Evolutionary conservation across 768 basidiomycete genomes (phyloP).

Genomic region (Panaeolus papilionaceus): DNA sequence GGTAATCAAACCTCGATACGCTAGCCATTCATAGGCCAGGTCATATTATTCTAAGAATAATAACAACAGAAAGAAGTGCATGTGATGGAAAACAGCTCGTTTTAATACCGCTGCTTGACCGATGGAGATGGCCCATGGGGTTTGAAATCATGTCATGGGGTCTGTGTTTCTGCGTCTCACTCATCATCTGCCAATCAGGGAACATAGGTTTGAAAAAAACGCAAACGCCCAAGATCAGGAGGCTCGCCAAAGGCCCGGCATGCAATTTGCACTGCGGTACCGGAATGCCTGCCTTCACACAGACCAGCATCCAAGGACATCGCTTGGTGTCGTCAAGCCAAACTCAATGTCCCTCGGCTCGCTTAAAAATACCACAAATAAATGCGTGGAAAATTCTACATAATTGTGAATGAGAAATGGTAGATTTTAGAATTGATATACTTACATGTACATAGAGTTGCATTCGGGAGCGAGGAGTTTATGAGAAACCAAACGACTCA

Average conservation of each 20-base stretch:
- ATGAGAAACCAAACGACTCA: neutral
- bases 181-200: neutral
- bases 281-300: neutral
- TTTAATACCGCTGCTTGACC: neutral
- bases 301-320: no score
- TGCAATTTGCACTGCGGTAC: neutral
- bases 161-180: neutral
- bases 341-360: neutral
- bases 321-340: no score
- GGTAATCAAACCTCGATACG: neutral
- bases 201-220: neutral
- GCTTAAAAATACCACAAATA: neutral
- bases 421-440: neutral
- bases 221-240: neutral
- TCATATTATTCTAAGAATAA: neutral
- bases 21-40: neutral
- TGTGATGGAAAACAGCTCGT: slow-evolving; percentile 8
- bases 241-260: neutral
- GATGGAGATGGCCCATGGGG: neutral
- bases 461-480: neutral
- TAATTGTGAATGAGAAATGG: neutral
- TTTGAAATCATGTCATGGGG: neutral
- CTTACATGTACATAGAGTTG: neutral
- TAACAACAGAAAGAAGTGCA: neutral
- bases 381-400: neutral